Conservation (phyloP, 805 yeast genomes). For the Kluyveromyces nonfermentans region DNA sequence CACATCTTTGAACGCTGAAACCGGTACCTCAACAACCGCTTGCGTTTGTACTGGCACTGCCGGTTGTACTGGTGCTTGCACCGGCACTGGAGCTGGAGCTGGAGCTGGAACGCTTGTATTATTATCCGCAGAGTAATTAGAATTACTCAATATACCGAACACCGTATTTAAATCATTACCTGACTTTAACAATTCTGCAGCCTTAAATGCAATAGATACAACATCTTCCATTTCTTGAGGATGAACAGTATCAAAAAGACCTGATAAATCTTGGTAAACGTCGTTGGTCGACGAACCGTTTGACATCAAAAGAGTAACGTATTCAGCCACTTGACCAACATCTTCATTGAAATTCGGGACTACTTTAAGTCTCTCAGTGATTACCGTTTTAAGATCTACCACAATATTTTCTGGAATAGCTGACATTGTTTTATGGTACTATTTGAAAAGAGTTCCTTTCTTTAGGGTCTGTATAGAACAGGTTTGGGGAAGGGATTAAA, state of each 20-base stretch:
- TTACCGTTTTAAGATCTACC: slow-evolving; percentile 35
- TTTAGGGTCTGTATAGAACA: too few relatives aligned
- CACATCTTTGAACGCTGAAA: slow-evolving; percentile 24
- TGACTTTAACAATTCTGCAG: slow-evolving; percentile 37
- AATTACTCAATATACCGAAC: slow-evolving; percentile 23
- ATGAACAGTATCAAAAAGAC: slow-evolving; percentile 53
- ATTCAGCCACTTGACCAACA: slow-evolving; percentile 60
- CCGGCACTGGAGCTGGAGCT: slow-evolving; percentile 13
- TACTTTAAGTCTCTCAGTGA: slow-evolving; percentile 33
- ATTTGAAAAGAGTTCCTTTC: neutral
- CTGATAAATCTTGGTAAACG: slow-evolving; percentile 50
- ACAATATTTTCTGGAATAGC: slow-evolving; percentile 25
- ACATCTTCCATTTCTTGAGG: slow-evolving; percentile 50
- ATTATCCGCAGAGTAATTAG: neutral
- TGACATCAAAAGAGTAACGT: slow-evolving; percentile 58
- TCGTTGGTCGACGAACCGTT: slow-evolving; percentile 55
- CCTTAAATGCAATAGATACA: slow-evolving; percentile 47
- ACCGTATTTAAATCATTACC: slow-evolving; percentile 26
- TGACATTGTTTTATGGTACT: slow-evolving; percentile 3
- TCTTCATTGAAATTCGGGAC: slow-evolving; percentile 40
- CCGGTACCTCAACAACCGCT: slow-evolving; percentile 8
- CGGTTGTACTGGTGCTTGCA: slow-evolving; percentile 12
- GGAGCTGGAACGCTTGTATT: slow-evolving; percentile 9
- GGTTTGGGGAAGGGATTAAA: too few relatives aligned
- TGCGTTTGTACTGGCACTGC: slow-evolving; percentile 14